Base-by-base conservation (phyloP, 352 stramenopile species). In the Pythium phragmitis region DNA sequence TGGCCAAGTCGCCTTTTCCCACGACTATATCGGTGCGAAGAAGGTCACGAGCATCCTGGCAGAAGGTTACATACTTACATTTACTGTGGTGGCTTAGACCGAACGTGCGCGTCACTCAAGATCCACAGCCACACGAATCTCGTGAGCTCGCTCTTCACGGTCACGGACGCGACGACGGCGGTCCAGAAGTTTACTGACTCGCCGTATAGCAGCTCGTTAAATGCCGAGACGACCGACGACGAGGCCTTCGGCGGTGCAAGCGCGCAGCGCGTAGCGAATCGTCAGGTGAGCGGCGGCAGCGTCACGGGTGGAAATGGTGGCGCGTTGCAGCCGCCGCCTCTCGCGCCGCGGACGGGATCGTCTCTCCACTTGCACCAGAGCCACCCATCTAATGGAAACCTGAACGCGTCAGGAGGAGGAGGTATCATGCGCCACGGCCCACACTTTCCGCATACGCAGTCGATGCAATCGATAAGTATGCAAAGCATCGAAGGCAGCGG, bases 1-100 rank as follows among this genome's bases (percentile, higher is more conserved):
- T 30, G 87, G 87, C 3, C 85, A 92, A 52, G 71, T 92, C 39
- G 87, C 83, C 0, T 96, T 91, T 55, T 94, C 87, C 2, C 83
- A 96, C 43, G 87, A 94, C 56, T 82, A 80, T 57, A 87, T 94
- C 39, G 86, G 86, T 95, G 77, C 48, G 72, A 54, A 1, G 23
- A 47, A 13, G 8, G 26, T 30, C 26, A 30, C 26, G 26, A 12
- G 23, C 21, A 47, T 45, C 9, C 34, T 14, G 34, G 34, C 4
- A 13, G 34, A 39, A 39, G 7, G 34, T 11, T 49, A 49, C 43
- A 39, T 49, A 49, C 43, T 49, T 26, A 26, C 43, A 26, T 2
- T 28, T 16, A 30, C 4, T 34, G 4, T 52, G 46, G 7, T 52
- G 26, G 7, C 7, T 23, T 60, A 95, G 87, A 96, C 74, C 82